phyloP scores from a whole-genome alignment of 108 stramenopile species.

The Nitzschia inconspicua region DNA sequence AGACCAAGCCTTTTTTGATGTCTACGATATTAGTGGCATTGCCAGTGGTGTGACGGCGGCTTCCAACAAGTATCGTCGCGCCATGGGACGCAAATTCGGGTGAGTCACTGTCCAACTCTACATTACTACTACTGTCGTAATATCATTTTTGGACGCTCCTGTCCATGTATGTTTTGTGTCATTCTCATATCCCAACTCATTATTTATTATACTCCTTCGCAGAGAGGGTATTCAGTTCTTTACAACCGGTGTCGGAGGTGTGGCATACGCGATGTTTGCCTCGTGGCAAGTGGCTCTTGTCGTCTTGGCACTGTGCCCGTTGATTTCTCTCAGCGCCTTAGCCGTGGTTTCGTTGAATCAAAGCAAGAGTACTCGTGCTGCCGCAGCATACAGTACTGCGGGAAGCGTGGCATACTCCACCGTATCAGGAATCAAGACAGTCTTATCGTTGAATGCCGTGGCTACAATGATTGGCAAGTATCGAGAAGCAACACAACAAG shows the following conservation, averaged over 20 bases:
- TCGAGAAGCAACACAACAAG: conserved; percentile 51
- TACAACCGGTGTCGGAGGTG: conserved; percentile 54
- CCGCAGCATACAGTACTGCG: conserved; percentile 43
- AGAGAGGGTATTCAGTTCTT: conserved; percentile 70
- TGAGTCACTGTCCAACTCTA: too few relatives aligned
- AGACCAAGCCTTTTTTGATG: conserved; percentile 65
- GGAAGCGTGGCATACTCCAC: conserved; percentile 54
- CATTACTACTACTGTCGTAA: too few relatives aligned
- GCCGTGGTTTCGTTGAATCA: conserved; percentile 56
- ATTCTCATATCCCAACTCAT: too few relatives aligned
- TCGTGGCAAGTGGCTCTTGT: conserved; percentile 64
- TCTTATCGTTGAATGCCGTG: conserved; percentile 53
- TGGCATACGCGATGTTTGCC: conserved; percentile 51
- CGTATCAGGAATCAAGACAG: conserved; percentile 50
- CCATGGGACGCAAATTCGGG: conserved; percentile 67
- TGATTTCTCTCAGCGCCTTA: conserved; percentile 42
- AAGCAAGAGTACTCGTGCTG: conserved; percentile 16
- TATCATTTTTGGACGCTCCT: too few relatives aligned
- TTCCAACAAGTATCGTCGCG: conserved; percentile 36
- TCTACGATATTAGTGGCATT: conserved; percentile 42
- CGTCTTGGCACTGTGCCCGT: conserved; percentile 44
- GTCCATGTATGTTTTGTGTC: too few relatives aligned
- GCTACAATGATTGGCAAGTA: conserved; percentile 38
- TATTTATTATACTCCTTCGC: too few relatives aligned
- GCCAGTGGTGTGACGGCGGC: conserved; percentile 19